Evolutionary conservation across 306 rosid species (phyloP).

Genomic region (Lablab purpureus): DNA sequence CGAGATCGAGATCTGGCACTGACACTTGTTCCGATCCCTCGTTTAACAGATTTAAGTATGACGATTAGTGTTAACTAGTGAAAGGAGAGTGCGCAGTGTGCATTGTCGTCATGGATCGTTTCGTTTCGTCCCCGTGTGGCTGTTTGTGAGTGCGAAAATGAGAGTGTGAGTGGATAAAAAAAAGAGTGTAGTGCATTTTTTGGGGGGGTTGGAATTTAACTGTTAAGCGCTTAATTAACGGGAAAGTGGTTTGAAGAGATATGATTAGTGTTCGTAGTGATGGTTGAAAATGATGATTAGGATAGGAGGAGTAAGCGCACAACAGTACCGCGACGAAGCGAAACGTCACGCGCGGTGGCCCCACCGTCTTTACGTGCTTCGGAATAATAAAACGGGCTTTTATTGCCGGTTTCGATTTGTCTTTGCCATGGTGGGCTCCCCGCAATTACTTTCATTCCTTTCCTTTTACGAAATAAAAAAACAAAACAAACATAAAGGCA

Average conservation of each 20-base stretch:
- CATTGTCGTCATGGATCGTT: background rate
- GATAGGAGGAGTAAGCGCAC: background rate
- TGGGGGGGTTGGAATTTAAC: slow-evolving; percentile 6
- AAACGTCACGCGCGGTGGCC: slow-evolving; percentile 55
- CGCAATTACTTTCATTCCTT: slow-evolving; percentile 38
- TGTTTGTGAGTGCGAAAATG: background rate
- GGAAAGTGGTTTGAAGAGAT: background rate
- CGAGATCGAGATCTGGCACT: slow-evolving; percentile 52
- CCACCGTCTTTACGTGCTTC: slow-evolving; percentile 41
- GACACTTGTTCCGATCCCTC: background rate
- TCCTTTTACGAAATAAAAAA: slow-evolving; percentile 8
- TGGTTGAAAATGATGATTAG: background rate
- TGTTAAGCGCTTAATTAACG: slow-evolving; percentile 11
- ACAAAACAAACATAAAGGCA: background rate
- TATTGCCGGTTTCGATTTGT: slow-evolving; percentile 1
- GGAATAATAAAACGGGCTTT: slow-evolving; percentile 31
- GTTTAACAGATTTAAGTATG: background rate
- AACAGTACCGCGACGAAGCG: slow-evolving; percentile 38
- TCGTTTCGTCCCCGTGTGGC: slow-evolving; percentile 2
- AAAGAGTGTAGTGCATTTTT: slow-evolving; percentile 14
- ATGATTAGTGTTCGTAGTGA: slow-evolving; percentile 34
- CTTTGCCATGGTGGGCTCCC: slow-evolving; percentile 24
- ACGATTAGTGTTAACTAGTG: slow-evolving; percentile 37
- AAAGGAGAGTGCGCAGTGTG: slow-evolving; percentile 48
- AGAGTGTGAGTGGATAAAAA: slow-evolving; percentile 27